Base-by-base conservation (phyloP, 2,329 filamentous ascomycete species). In the Alternaria sp. region DNA sequence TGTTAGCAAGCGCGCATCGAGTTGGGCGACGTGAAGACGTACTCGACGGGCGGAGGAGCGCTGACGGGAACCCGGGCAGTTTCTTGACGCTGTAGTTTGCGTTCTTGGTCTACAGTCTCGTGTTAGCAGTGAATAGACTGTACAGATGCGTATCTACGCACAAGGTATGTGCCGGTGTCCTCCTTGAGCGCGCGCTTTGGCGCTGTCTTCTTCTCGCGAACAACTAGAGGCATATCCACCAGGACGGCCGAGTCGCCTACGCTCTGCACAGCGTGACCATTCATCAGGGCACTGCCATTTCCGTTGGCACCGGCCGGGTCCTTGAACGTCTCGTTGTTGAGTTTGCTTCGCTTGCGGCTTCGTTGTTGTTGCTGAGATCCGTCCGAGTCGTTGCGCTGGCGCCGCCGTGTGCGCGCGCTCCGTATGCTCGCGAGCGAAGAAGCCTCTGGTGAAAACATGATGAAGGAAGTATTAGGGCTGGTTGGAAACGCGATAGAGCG, bases 81-180 rank as follows among this genome's bases (percentile, higher is more conserved):
- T 94, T 93, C 79, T 91, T 92, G 64, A 97, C 92, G 44, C 87
- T 90, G 77, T 95, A 97, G 65, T 92, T 92, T 75, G 90, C 89
- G 73, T 92, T 97, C 74, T 89, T 92, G 40, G 92, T 92, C 91
- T 96, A 62, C 11, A 46, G 53, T 16, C 8, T 32, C 16, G 44
- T 50, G 36, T 59, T 57, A 69, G 70, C n/a, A 43, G 16, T 18
- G n/a, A 18, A 11, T n/a, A 43, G 7, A 9, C 27, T 12, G 11
- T 8, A 10, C 27, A 18, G 22, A 14, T 38, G 27, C 27, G 27
- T 52, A n/a, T 25, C 38, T 22, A 54, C 85, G 57, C 81, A 92
- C 90, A 79, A 92, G 76, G 69, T 90, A 83, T 63, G 88, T 82
- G 68, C 87, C 89, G 32, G 88, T 87, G 73, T 92, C 90, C 49